These are phyloP conservation scores for Amylostereum areolatum DNA, from an alignment of 1,284 basidiomycete genomes.

Conservation along the genomic window DNA sequence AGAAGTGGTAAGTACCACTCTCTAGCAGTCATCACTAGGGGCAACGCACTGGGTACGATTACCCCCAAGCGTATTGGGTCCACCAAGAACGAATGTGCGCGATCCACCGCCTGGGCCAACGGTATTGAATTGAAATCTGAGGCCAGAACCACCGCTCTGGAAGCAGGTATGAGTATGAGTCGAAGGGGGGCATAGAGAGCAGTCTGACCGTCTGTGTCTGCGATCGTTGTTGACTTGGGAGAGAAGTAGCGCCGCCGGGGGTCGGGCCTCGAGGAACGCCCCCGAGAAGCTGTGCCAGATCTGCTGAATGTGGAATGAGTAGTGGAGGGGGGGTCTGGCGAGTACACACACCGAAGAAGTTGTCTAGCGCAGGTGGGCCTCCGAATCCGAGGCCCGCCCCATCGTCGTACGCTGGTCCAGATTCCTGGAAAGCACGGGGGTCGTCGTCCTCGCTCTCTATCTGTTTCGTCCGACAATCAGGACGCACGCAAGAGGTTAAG, in stretches of 20 bases:
- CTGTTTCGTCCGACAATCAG: slow-evolving; percentile 26
- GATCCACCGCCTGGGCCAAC: slow-evolving; percentile 24
- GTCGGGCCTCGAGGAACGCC: not conserved
- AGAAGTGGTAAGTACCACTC: not conserved
- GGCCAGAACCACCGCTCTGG: slow-evolving; percentile 17
- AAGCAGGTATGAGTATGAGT: slow-evolving; percentile 18
- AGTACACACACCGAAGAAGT: slow-evolving; percentile 37
- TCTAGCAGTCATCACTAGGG: no score
- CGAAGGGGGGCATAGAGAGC: slow-evolving; percentile 1
- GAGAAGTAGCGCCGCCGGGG: not conserved
- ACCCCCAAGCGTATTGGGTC: slow-evolving; percentile 24
- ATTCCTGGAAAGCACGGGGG: slow-evolving; percentile 54
- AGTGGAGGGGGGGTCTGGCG: not conserved
- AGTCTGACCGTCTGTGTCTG: not conserved
- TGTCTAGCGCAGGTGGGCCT: slow-evolving; percentile 23
- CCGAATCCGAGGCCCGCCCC: slow-evolving; percentile 19
- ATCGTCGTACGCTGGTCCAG: slow-evolving; percentile 25
- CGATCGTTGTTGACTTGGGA: not conserved
- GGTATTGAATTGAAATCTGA: slow-evolving; percentile 35
- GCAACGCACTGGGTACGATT: slow-evolving; percentile 13
- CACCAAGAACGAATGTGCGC: slow-evolving; percentile 40
- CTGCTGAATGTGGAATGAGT: not conserved
- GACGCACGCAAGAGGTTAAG: no score
- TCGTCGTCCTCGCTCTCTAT: slow-evolving; percentile 69
- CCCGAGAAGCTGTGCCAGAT: slow-evolving; percentile 9